Base-by-base conservation (phyloP, 2,329 filamentous ascomycete species). In the Claviceps digitariae region DNA sequence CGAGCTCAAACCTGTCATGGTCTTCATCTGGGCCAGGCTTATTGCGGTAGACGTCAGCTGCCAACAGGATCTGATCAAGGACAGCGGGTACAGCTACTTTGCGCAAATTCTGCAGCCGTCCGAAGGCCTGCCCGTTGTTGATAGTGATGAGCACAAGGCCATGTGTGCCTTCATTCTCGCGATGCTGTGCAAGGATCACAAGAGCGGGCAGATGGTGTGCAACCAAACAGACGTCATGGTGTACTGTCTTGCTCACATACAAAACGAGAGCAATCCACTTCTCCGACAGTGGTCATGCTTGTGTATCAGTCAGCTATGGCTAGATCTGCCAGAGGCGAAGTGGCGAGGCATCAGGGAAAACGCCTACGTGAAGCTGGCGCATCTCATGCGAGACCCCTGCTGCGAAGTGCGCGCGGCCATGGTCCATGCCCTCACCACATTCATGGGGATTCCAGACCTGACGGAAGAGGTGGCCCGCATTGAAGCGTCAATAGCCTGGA, bases 81-180 rank as follows among this genome's bases (percentile, higher is more conserved):
- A 98, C 65, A 95, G 90, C 62, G 93, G 93, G 7, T 97, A 95
- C 64, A 88, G 89, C 62, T 98, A 98, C 70, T 98, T 98, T 67
- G 90, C 93, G 51, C 85, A 84, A 57, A 95, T 97, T 52, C 78
- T 97, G 58, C 91, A 90, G 63, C 89, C 90, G 2, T 80, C 81
- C 10, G 89, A 90, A 58, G 81, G 82, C 2, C 84, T 97, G 50
- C 89, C 90, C 0, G 86, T 95, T 23, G 83, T 86, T 36, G 94
- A 96, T 64, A 84, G 84, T 52, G 88, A 90, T 60, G 93, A 97
- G 70, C 93, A 98, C 72, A 89, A 94, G 64, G 93, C 93, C 45
- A 98, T 98, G 93, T 97, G 93, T 66, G 90, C 93, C 1, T 98
- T 98, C 65, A 95, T 98, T 57, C 81, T 97, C 44, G 87, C 91